Percentiles rank a stretch among this genome's conserved stretches.
Conservation (phyloP, 1,139 yeast species). For the Geotrichum europaeum region DNA sequence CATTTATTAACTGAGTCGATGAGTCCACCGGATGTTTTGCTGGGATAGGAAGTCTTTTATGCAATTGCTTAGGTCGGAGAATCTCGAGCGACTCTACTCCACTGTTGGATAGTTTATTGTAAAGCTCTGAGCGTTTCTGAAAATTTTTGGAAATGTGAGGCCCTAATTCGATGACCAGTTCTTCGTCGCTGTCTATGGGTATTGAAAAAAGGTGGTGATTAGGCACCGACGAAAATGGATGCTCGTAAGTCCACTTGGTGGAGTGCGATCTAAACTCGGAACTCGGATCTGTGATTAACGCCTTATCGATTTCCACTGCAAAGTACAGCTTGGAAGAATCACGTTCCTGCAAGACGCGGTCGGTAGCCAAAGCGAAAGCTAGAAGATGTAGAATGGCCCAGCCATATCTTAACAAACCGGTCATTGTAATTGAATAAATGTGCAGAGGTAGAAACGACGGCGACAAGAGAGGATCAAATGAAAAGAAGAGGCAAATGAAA, state of each 20-base stretch:
- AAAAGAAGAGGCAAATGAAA: not conserved
- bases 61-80: slow-evolving; percentile 10
- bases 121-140: not conserved
- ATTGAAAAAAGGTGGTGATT: slow-evolving; percentile 34
- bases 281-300: slow-evolving; percentile 14
- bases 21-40: slow-evolving; percentile 22
- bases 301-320: slow-evolving; percentile 29
- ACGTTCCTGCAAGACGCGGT: slow-evolving; percentile 5
- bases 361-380: slow-evolving; percentile 6
- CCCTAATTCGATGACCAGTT: slow-evolving; percentile 3
- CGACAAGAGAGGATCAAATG: not conserved
- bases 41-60: slow-evolving; percentile 13
- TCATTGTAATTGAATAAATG: slow-evolving; percentile 1
- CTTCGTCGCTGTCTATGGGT: slow-evolving; percentile 19
- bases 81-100: slow-evolving; percentile 16
- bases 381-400: slow-evolving; percentile 8
- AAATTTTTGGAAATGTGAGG: slow-evolving; percentile 10
- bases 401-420: slow-evolving; percentile 11
- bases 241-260: slow-evolving; percentile 30
- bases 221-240: slow-evolving; percentile 30
- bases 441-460: not conserved
- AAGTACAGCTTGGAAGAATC: slow-evolving; percentile 25
- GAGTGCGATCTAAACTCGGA: not conserved
- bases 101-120: slow-evolving; percentile 1
- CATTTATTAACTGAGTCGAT: slow-evolving; percentile 20